A percentile compares a stretch with the other conserved stretches of the same genome.
phyloP scores from a whole-genome alignment of 1,284 basidiomycete species.

The Jaminaea rosea region DNA sequence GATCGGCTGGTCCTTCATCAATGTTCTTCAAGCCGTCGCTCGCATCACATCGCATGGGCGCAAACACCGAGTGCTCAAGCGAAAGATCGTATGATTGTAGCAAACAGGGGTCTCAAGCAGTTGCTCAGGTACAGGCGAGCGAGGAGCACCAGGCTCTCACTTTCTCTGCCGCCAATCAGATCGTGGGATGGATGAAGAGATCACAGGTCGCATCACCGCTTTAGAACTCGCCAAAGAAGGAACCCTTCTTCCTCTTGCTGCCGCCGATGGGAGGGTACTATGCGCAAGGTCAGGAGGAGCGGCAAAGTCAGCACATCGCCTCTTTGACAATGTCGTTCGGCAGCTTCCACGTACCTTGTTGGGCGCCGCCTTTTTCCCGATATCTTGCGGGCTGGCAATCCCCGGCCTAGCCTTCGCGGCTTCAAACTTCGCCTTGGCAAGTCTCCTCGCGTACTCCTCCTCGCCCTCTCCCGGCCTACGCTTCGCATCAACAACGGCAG shows the following conservation, averaged over 20 bases:
- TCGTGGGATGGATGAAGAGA: too few species aligned
- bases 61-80: too few species aligned
- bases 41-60: too few species aligned
- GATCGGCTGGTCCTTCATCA: too few species aligned
- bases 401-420: not conserved
- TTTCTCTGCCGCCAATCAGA: too few species aligned
- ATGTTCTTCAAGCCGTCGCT: too few species aligned
- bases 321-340: not conserved
- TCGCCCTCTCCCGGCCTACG: conserved; percentile 1
- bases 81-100: too few species aligned
- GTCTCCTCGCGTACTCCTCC: conserved; percentile 2
- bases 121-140: too few species aligned
- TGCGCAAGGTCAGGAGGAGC: not conserved
- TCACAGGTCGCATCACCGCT: too few species aligned
- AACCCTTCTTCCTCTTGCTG: conserved; percentile 1
- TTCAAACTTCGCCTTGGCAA: conserved; percentile 2
- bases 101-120: too few species aligned
- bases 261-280: conserved; percentile 1
- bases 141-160: too few species aligned
- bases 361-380: conserved; percentile 5
- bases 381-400: not conserved
- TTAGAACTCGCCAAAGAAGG: conserved; percentile 4
- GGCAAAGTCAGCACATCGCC: not conserved
- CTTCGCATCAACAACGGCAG: not conserved
- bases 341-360: conserved; percentile 11